These are phyloP conservation scores for Kurtzmaniella quercitrusa DNA, from an alignment of 1,139 yeast species.

Conservation along the genomic window DNA sequence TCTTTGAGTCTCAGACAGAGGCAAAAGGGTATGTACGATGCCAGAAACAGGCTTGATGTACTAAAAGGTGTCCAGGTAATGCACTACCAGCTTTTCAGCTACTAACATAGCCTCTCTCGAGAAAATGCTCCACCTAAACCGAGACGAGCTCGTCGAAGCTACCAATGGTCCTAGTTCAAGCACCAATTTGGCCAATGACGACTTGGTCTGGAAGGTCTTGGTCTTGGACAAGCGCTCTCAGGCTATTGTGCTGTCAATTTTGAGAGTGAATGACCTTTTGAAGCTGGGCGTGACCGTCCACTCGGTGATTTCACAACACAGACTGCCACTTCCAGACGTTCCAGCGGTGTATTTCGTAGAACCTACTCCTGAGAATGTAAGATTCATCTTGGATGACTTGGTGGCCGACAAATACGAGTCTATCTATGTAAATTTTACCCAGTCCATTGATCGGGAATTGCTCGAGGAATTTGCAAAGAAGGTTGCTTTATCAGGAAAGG, in stretches of 20 bases:
- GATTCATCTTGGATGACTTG: slow-evolving; percentile 66
- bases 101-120: slow-evolving; percentile 47
- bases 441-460: slow-evolving; percentile 68
- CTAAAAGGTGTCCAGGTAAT: not conserved
- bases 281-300: slow-evolving; percentile 91
- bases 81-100: not conserved
- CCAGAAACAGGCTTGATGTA: not conserved
- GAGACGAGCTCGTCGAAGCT: slow-evolving; percentile 36
- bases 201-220: slow-evolving; percentile 88
- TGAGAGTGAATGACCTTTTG: slow-evolving; percentile 85
- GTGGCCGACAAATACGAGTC: slow-evolving; percentile 70
- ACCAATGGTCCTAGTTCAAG: slow-evolving; percentile 23
- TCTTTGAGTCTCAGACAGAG: slow-evolving; percentile 18
- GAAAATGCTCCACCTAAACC: slow-evolving; percentile 79
- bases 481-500: slow-evolving; percentile 67
- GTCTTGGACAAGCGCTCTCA: slow-evolving; percentile 79
- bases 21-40: slow-evolving; percentile 23
- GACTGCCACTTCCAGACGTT: slow-evolving; percentile 85
- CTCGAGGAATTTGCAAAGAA: slow-evolving; percentile 86
- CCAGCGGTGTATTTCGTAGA: slow-evolving; percentile 90
- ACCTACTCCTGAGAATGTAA: slow-evolving; percentile 76
- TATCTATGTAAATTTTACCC: slow-evolving; percentile 81
- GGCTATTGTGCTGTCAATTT: slow-evolving; percentile 79
- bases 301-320: slow-evolving; percentile 59
- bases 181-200: slow-evolving; percentile 27